Evolutionary conservation across 306 rosid species (phyloP).

Genomic region (Dryas octopetala): DNA sequence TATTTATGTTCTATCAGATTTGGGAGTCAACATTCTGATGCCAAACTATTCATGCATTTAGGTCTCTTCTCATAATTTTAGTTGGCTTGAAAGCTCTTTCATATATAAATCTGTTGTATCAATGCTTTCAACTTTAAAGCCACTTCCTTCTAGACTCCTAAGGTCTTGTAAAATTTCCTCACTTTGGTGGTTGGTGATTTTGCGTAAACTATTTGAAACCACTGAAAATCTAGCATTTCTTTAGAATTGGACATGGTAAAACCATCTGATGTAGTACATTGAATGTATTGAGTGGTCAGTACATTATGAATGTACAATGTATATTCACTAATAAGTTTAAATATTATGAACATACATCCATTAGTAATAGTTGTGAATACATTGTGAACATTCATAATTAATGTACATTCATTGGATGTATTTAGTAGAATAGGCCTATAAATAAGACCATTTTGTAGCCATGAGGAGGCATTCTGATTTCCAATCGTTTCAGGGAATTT

Average conservation of each 20-base stretch:
- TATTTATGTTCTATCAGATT: neutral
- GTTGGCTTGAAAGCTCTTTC: neutral
- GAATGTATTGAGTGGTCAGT: too few species aligned
- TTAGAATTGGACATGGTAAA: neutral
- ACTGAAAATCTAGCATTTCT: neutral
- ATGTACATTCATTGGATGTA: too few species aligned
- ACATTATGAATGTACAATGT: too few species aligned
- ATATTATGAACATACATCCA: too few species aligned
- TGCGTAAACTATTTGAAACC: neutral
- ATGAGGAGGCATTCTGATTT: too few species aligned
- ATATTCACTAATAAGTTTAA: too few species aligned
- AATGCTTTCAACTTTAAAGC: neutral
- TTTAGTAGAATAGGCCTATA: too few species aligned
- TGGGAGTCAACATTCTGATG: slow-evolving; percentile 1
- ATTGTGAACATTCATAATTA: too few species aligned
- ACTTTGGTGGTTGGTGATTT: neutral
- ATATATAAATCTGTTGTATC: neutral
- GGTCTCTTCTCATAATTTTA: neutral
- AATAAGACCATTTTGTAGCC: too few species aligned
- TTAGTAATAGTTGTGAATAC: too few species aligned
- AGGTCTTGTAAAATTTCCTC: neutral
- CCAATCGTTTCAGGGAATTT: too few species aligned
- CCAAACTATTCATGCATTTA: neutral
- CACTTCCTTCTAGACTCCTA: neutral
- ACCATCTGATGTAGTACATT: neutral